Conservation (phyloP, 352 stramenopile species). For the Globisporangium apiculatum region DNA sequence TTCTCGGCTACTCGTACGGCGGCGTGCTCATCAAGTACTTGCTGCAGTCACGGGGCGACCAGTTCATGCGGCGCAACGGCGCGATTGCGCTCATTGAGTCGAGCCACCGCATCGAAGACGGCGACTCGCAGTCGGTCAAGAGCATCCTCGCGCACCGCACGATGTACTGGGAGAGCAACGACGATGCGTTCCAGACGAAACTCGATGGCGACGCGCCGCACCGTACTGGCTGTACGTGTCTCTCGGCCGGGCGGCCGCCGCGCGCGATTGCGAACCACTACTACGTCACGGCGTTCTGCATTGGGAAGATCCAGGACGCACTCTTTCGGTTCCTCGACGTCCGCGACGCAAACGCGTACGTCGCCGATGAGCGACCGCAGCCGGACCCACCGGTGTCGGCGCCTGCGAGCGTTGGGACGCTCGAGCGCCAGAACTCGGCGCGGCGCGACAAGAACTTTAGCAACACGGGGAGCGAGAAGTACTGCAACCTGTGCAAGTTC, state of each 20-base stretch:
- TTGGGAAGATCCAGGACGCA: slow-evolving; percentile 83
- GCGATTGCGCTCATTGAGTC: slow-evolving; percentile 85
- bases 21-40: slow-evolving; percentile 87
- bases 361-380: slow-evolving; percentile 63
- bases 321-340: slow-evolving; percentile 80
- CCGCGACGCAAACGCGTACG: slow-evolving; percentile 71
- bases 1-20: slow-evolving; percentile 85
- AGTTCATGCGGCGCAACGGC: slow-evolving; percentile 81
- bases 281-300: slow-evolving; percentile 85
- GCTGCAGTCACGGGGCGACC: slow-evolving; percentile 76
- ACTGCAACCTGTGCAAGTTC: slow-evolving; percentile 87
- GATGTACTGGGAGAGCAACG: slow-evolving; percentile 89
- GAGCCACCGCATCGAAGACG: slow-evolving; percentile 80
- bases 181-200: slow-evolving; percentile 62
- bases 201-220: slow-evolving; percentile 76
- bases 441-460: slow-evolving; percentile 49
- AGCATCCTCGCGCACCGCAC: slow-evolving; percentile 81
- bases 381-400: slow-evolving; percentile 53
- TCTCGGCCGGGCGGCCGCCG: slow-evolving; percentile 61
- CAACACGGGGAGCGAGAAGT: slow-evolving; percentile 71
- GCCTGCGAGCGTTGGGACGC: slow-evolving; percentile 23
- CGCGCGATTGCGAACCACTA: slow-evolving; percentile 79
- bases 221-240: slow-evolving; percentile 77
- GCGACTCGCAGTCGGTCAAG: slow-evolving; percentile 82
- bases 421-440: slow-evolving; percentile 49